Conservation (phyloP, 768 basidiomycete species). For the Trametes punicea region DNA sequence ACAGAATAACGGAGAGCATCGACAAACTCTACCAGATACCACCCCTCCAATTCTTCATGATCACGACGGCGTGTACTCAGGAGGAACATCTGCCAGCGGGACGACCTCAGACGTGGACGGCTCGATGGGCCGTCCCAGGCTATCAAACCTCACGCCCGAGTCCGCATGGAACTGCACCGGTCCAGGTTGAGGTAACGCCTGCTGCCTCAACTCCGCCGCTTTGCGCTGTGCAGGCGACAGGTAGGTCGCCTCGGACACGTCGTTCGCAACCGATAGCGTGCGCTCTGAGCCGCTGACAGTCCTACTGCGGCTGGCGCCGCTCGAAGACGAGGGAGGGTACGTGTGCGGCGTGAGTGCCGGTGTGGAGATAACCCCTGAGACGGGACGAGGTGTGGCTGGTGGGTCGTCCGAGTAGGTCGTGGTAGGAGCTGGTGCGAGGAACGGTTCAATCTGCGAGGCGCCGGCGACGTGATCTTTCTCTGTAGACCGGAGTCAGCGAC, state of each 20-base stretch:
- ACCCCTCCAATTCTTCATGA: neutral
- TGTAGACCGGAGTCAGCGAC: neutral
- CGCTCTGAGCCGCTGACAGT: conserved; percentile 5
- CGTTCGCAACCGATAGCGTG: conserved; percentile 15
- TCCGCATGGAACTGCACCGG: conserved; percentile 20
- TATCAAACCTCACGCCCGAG: conserved; percentile 25
- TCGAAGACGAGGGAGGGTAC: conserved; percentile 12
- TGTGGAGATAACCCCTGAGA: neutral
- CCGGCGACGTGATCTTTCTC: conserved; percentile 4
- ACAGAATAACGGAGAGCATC: neutral
- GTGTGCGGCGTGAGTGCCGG: conserved; percentile 1
- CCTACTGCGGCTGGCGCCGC: neutral
- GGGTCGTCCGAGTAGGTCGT: neutral
- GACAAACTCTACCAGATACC: neutral
- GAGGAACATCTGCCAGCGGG: conserved; percentile 13
- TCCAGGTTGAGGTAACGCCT: neutral
- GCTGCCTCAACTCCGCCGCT: conserved; percentile 14
- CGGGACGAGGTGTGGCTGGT: neutral
- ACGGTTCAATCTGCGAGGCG: conserved; percentile 3
- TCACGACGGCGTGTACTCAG: conserved; percentile 15
- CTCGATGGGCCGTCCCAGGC: conserved; percentile 4
- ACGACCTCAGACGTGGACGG: neutral
- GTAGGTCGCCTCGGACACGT: neutral
- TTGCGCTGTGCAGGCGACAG: conserved; percentile 21
- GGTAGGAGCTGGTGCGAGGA: conserved; percentile 1